Percentiles rank a stretch among this genome's conserved stretches.
These are phyloP conservation scores for Rhizoclosmatium sp. DNA, from an alignment of 192 early-diverging fungal genomes.

Conservation along the genomic window DNA sequence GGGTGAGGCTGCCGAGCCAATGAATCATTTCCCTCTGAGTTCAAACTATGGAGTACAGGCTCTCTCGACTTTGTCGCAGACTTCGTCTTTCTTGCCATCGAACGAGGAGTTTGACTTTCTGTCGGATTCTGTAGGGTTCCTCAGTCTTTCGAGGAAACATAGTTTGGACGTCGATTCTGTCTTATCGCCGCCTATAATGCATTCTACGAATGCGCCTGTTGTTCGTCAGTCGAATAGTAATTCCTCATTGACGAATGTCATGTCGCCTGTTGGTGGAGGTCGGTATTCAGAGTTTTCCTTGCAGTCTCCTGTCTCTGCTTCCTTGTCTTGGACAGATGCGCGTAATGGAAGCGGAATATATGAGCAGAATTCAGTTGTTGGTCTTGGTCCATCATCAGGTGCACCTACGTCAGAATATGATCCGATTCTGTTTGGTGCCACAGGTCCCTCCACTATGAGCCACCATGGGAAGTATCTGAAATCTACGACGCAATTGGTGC, in stretches of 20 bases:
- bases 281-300: too few species aligned
- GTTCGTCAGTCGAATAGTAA: neutral
- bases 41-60: neutral
- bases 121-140: neutral
- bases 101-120: neutral
- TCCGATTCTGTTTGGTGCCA: too few species aligned
- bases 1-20: neutral
- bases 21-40: neutral
- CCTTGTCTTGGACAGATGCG: neutral
- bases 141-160: neutral
- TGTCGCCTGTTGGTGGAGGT: too few species aligned
- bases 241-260: neutral
- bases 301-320: neutral
- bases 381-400: too few species aligned
- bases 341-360: neutral
- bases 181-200: neutral
- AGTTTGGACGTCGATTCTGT: neutral
- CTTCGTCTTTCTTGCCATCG: neutral
- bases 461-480: too few species aligned
- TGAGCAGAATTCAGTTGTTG: neutral
- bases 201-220: neutral
- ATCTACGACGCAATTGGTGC: too few species aligned
- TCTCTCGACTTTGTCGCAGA: neutral
- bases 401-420: too few species aligned
- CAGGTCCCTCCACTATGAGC: too few species aligned